Base-by-base conservation (phyloP, 169 alveolate genomes). In the Cryptosporidium viatorum region DNA sequence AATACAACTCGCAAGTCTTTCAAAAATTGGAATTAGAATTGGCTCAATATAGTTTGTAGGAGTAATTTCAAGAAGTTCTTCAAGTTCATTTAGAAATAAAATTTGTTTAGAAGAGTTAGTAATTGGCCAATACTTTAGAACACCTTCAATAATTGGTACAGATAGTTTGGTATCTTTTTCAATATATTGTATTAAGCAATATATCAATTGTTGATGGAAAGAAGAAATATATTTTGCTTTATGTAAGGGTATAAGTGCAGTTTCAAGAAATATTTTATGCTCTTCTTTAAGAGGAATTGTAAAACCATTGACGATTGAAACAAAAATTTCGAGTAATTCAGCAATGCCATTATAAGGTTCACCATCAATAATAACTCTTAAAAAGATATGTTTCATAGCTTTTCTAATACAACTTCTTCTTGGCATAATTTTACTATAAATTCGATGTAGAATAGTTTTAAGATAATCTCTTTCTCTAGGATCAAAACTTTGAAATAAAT, bases 281-380 rank as follows among this genome's bases (percentile, higher is more conserved):
- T 98, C 99, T 86, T 96, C 99, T 93, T 98, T 96, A 48, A 98
- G 95, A 21, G 99, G 99, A 33, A 98, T 96, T 3, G 99, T 99
- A 85, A 97, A 98, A 26, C 99, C 99, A 85, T 96, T 94, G 71
- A 98, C 97, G 89, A 98, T 97, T 80, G 95, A 86, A 73, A 98
- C 99, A 69, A 97, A 91, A 51, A 97, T 97, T 80, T 97, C 99
- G 16, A 98, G 94, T 14, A 98, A 93, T 93, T 98, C 99, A 18
- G 98, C 94, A 58, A 98, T 98, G 0, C 99, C 99, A 92, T 96
- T 95, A 86, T 96, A 97, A 80, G 95, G 94, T 91, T 96, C 98
- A 33, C 96, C 94, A 87, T 97, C 99, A 93, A 97, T 97, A 60
- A 97, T 96, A 69, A 97, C 95, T 85, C 96, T 93, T 85, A 92